phyloP scores from a whole-genome alignment of 1,139 yeast species.

The Blastobotrys indianensis region DNA sequence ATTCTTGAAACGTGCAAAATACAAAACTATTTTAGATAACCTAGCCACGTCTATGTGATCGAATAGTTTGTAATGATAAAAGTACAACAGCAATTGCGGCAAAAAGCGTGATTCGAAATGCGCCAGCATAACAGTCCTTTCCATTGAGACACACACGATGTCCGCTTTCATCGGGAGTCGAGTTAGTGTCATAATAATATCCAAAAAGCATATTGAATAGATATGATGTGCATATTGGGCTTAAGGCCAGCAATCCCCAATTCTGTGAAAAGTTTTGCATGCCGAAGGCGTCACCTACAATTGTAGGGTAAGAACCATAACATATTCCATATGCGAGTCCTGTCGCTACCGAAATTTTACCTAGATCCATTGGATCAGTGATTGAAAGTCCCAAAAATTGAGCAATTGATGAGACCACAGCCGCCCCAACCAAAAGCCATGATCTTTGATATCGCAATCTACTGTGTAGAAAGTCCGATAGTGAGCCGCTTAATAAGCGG shows the following conservation, averaged over 20 bases:
- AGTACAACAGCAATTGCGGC: slow-evolving; percentile 18
- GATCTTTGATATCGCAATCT: slow-evolving; percentile 52
- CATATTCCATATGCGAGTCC: slow-evolving; percentile 78
- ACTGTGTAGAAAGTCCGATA: slow-evolving; percentile 55
- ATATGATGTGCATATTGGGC: slow-evolving; percentile 38
- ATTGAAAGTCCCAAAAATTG: slow-evolving; percentile 34
- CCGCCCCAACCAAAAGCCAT: slow-evolving; percentile 59
- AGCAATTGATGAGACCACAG: slow-evolving; percentile 33
- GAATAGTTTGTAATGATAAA: slow-evolving; percentile 12
- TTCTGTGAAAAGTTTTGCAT: slow-evolving; percentile 65
- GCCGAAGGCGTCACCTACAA: slow-evolving; percentile 72
- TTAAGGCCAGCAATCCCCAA: slow-evolving; percentile 60
- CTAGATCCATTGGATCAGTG: slow-evolving; percentile 36
- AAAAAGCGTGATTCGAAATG: slow-evolving; percentile 22
- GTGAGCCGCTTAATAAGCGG: slow-evolving; percentile 60
- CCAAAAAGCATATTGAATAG: slow-evolving; percentile 37
- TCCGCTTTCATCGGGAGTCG: slow-evolving; percentile 21
- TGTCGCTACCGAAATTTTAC: slow-evolving; percentile 52
- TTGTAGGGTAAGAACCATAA: slow-evolving; percentile 77
- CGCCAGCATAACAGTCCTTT: slow-evolving; percentile 20
- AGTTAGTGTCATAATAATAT: slow-evolving; percentile 31
- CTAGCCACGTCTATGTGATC: background rate
- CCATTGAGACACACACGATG: slow-evolving; percentile 21
- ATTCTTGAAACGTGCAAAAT: background rate
- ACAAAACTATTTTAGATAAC: background rate